phyloP scores from a whole-genome alignment of 371 early-diverging fungal genomes.

The Rhizopus sp. region DNA sequence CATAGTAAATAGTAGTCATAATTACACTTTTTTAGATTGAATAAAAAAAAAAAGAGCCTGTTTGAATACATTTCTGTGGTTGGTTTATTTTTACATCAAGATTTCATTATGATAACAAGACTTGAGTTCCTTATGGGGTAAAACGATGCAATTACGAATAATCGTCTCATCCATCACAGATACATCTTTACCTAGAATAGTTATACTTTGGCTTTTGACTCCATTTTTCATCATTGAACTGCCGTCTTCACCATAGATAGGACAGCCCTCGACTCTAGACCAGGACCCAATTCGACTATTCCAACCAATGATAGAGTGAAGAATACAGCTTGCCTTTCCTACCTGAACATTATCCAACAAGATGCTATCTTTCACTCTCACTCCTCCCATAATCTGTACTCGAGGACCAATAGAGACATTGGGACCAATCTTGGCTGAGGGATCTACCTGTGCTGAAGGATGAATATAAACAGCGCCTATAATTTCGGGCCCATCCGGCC shows the following conservation, averaged over 20 bases:
- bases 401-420: constrained; percentile 96
- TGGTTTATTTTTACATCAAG: constrained; percentile 70
- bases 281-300: constrained; percentile 90
- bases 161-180: constrained; percentile 87
- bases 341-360: constrained; percentile 93
- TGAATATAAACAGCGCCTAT: constrained; percentile 93
- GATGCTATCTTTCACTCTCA: constrained; percentile 92
- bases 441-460: constrained; percentile 90
- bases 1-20: neutral
- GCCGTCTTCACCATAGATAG: constrained; percentile 55
- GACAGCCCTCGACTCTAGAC: constrained; percentile 92
- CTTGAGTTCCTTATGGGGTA: constrained; percentile 95
- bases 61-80: no score
- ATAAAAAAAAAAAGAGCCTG: constrained; percentile 1
- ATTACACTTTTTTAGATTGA: neutral
- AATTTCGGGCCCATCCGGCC: constrained; percentile 72
- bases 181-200: constrained; percentile 92
- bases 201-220: constrained; percentile 89
- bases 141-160: constrained; percentile 93
- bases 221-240: constrained; percentile 82
- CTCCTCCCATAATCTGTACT: constrained; percentile 90
- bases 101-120: constrained; percentile 89
- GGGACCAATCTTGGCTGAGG: constrained; percentile 93
- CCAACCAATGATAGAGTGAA: constrained; percentile 97
- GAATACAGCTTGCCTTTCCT: constrained; percentile 76